Conservation (phyloP, 225 moss, liverwort and hornwort genomes). For the Lunularia cruciata region DNA sequence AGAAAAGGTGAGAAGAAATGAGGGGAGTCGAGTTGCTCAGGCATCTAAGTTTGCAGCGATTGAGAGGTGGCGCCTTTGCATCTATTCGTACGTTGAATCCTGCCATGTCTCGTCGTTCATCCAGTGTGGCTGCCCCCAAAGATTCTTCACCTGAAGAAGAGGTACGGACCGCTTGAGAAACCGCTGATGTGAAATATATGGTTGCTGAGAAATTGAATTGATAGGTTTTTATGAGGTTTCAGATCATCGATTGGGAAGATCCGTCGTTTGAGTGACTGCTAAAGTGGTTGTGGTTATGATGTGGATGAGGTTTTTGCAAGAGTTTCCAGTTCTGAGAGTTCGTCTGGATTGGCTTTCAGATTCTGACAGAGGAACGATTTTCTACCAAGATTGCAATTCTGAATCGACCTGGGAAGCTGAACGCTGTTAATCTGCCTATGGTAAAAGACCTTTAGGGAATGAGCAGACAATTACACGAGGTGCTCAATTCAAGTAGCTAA, state of each 20-base stretch:
- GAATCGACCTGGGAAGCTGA: slow-evolving; percentile 90
- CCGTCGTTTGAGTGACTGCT: no score
- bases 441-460: slow-evolving; percentile 32
- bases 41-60: not conserved
- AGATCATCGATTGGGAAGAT: not conserved
- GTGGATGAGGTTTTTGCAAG: no score
- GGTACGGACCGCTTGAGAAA: not conserved
- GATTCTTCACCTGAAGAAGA: not conserved
- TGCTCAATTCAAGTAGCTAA: no score
- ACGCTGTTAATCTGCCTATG: slow-evolving; percentile 64
- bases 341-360: slow-evolving; percentile 39
- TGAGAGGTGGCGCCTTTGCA: not conserved
- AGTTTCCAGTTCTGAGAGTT: not conserved
- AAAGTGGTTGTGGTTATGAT: not conserved
- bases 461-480: no score
- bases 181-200: not conserved
- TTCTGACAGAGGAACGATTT: slow-evolving; percentile 82
- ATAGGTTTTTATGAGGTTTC: not conserved
- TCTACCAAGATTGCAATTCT: slow-evolving; percentile 76
- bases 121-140: not conserved
- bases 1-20: slow-evolving; percentile 12
- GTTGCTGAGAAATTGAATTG: not conserved
- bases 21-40: slow-evolving; percentile 16
- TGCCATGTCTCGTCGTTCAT: not conserved
- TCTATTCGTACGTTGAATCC: not conserved